phyloP scores from a whole-genome alignment of 352 stramenopile species.

The Chrysophaeum taylorii region DNA sequence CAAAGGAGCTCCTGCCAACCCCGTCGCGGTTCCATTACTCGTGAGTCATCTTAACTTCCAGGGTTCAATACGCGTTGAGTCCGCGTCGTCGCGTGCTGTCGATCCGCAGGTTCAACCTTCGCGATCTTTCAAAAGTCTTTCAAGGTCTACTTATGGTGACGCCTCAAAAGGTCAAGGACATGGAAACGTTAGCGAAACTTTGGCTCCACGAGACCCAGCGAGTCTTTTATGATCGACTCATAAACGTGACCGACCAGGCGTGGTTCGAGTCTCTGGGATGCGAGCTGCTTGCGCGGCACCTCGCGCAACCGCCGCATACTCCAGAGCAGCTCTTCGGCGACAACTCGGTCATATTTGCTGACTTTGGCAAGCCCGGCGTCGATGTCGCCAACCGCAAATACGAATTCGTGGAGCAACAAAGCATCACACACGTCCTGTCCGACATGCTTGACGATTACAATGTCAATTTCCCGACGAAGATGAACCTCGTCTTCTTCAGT shows the following conservation, averaged over 20 bases:
- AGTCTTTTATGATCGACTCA: conserved; percentile 84
- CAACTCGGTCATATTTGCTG: conserved; percentile 73
- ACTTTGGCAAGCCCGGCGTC: conserved; percentile 73
- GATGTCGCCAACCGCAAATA: conserved; percentile 55
- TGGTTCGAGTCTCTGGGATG: conserved; percentile 78
- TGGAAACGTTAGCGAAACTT: conserved; percentile 67
- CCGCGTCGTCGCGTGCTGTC: conserved; percentile 75
- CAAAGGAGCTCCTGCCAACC: conserved; percentile 74
- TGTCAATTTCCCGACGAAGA: conserved; percentile 75
- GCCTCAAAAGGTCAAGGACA: conserved; percentile 56
- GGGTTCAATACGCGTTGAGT: conserved; percentile 20
- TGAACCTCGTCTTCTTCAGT: conserved; percentile 89
- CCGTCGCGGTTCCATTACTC: conserved; percentile 73
- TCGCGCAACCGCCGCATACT: conserved; percentile 56
- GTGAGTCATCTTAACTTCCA: no score
- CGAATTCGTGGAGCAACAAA: conserved; percentile 36
- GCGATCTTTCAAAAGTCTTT: conserved; percentile 88
- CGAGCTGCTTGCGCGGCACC: conserved; percentile 56
- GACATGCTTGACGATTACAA: conserved; percentile 88
- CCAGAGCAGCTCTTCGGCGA: conserved; percentile 70
- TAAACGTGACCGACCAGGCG: conserved; percentile 63
- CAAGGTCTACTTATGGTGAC: conserved; percentile 86
- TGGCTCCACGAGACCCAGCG: conserved; percentile 80
- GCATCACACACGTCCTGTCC: conserved; percentile 61
- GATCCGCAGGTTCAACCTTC: conserved; percentile 91